phyloP scores from a whole-genome alignment of 257 asterid genomes.

The Verbascum thapsus region DNA sequence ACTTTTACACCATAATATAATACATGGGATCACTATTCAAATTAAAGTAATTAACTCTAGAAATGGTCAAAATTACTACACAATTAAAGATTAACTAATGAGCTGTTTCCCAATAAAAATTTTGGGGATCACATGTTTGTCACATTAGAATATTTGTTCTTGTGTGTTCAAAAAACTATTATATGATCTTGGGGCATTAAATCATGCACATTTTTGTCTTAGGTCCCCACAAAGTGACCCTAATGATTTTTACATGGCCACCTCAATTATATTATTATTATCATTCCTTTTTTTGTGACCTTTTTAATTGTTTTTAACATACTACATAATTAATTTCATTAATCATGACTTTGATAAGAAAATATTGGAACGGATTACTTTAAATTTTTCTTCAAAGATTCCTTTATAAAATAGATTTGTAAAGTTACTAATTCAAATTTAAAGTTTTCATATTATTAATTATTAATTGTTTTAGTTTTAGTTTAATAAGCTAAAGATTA shows the following conservation, averaged over 20 bases:
- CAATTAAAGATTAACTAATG: slow-evolving; percentile 26
- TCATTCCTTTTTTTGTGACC: slow-evolving; percentile 18
- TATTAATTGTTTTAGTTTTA: neutral
- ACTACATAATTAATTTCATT: slow-evolving; percentile 7
- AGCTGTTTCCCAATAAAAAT: slow-evolving; percentile 36
- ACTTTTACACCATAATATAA: slow-evolving; percentile 19
- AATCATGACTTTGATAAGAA: neutral
- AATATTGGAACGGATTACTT: neutral
- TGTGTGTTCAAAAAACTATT: slow-evolving; percentile 9
- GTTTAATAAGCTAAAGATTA: neutral
- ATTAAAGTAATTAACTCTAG: slow-evolving; percentile 29
- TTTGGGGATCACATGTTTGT: slow-evolving; percentile 46
- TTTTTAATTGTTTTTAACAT: neutral
- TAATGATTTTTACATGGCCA: slow-evolving; percentile 37
- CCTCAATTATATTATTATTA: slow-evolving; percentile 11
- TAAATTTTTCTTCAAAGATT: neutral
- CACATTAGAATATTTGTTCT: slow-evolving; percentile 38
- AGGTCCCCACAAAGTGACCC: slow-evolving; percentile 40
- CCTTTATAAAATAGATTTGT: neutral
- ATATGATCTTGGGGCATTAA: slow-evolving; percentile 11
- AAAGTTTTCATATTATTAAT: neutral
- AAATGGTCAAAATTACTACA: slow-evolving; percentile 37
- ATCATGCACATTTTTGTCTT: slow-evolving; percentile 26
- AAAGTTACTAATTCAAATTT: neutral
- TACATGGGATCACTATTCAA: slow-evolving; percentile 24